Base-by-base conservation (phyloP, 2,329 filamentous ascomycete genomes). In the Arthroderma sp. region DNA sequence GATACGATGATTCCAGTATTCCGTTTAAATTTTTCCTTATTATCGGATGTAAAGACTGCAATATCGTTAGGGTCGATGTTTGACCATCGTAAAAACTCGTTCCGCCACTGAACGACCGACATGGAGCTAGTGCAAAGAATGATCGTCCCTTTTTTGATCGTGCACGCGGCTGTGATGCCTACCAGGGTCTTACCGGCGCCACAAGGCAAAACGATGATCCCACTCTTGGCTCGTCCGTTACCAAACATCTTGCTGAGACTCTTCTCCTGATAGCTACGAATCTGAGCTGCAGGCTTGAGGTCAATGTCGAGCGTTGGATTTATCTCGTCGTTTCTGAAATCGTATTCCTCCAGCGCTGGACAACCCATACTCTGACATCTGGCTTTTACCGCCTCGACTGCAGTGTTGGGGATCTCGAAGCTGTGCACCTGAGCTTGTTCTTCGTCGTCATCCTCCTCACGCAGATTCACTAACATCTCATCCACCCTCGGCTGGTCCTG, bases 201-300 rank as follows among this genome's bases (percentile, higher is more conserved):
- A 61, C 91, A 98, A 11, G 91, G 91, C 54, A 98, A 66, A 45
- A 98, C 91, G 48, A 98, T 98, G 53, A 98, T 93, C 46, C 91
- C 91, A 63, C 87, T 95, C 68, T 94, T 91, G 9, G 91, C 91
- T 64, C 91, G 82, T 41, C 89, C 89, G 59, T 98, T 98, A 59
- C 91, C 89, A 61, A 98, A 98, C 91, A 98, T 98, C 64, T 98
- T 98, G 68, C 85, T 94, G 6, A 98, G 71, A 52, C 87, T 94
- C 67, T 95, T 94, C 63, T 98, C 91, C 61, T 98, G 91, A 55
- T 98, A 98, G 69, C 77, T 81, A 60, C 89, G 80, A 60, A 96
- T 96, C 57, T 89, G 83, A 0, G 88, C 89, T 46, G 81, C 81
- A 0, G 89, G 88, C 55, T 84, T 84, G 40, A 96, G 71, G 61